Base-by-base conservation (phyloP, 306 rosid genomes). In the Acacia melanoxylon region DNA sequence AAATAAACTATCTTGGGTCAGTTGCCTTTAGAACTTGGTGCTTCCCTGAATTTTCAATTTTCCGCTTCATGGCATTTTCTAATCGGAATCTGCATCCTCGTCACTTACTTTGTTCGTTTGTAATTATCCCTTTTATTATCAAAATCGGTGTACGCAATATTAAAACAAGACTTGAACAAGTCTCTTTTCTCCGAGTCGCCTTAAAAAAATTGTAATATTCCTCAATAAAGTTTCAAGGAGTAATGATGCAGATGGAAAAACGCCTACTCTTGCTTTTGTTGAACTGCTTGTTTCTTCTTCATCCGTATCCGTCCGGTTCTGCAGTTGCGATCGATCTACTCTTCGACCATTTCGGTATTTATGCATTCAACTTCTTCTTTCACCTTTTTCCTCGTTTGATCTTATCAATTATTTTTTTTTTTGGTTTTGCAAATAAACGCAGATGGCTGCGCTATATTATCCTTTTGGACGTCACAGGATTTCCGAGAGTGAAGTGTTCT, bases 391-490 rank as follows among this genome's bases (percentile, higher is more conserved):
- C 5, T 8, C 0, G 14, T 67, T 19, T 27, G 37, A 61, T 4
- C 11, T 27, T 25, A 1, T 16, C 8, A 10, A n/a, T 56, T 12
- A 24, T 22, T 72, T 51, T 58, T 63, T 72, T 59, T 49, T 16
- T 4, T 2, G 2, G 1, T 46, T 46, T 13, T 2, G 82, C 58
- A 27, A 80, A 40, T 75, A 40, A 59, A 79, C 15, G 42, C 79
- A 89, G 92, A 94, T 94, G 98, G 89, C 89, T 31, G 71, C 78
- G 74, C 93, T 87, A 19, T 58, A 76, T 78, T 93, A 83, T 74
- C 87, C 76, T 6, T 95, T 95, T 83, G 98, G 98, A 45, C 78
- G 91, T 24, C 88, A 90, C 90, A 88, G 90, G 86, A 91, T 95
- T 49, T 87, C 87, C 54, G 72, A 80, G 10, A 88, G 82, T 61